Evolutionary conservation across 345 rosid species (phyloP).

Genomic region (Eucalyptus erythrocorys): DNA sequence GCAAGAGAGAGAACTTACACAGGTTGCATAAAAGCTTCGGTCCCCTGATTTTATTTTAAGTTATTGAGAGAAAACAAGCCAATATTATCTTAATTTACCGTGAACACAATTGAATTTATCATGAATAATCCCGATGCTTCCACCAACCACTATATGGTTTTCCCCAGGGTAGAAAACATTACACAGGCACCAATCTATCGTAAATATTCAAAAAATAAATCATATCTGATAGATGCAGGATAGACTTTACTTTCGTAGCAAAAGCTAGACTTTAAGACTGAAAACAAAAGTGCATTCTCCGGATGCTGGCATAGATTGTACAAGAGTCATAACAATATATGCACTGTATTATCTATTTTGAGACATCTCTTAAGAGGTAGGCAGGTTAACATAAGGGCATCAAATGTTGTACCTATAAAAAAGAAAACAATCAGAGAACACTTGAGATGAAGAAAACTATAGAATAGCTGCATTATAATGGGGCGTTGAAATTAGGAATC

Average conservation of each 20-base stretch:
- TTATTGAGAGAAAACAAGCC: not conserved
- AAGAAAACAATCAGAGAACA: constrained; percentile 13
- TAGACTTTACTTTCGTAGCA: not conserved
- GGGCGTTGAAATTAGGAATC: not conserved
- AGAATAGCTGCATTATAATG: constrained; percentile 14
- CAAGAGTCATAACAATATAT: not conserved
- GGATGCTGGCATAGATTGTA: not conserved
- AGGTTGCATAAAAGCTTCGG: not conserved
- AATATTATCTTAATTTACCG: not conserved
- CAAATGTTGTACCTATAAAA: constrained; percentile 14
- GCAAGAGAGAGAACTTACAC: not conserved
- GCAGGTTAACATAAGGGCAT: not conserved
- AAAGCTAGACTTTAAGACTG: not conserved
- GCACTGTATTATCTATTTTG: not conserved
- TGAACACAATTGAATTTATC: not conserved
- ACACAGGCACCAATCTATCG: not conserved
- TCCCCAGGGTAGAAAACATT: not conserved
- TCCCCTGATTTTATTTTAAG: not conserved
- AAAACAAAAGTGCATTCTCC: not conserved
- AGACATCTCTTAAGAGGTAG: not conserved
- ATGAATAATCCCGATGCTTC: not conserved
- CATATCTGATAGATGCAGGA: not conserved
- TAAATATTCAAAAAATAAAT: not conserved
- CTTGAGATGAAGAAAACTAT: too few species aligned
- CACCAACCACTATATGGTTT: not conserved